Conservation (phyloP, 768 basidiomycete genomes). For the Suillus sp. region DNA sequence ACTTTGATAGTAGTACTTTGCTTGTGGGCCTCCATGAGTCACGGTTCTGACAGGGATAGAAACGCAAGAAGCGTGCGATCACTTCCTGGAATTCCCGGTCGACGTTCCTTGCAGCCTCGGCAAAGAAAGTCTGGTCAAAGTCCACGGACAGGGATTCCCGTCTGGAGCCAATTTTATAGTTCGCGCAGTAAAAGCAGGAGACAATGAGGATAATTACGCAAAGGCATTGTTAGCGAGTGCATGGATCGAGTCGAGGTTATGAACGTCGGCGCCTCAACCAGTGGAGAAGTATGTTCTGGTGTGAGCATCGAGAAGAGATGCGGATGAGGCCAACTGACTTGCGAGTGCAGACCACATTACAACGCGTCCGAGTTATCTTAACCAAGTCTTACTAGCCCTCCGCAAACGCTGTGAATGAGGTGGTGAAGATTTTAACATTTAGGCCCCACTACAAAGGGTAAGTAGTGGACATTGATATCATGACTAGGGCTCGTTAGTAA, state of each 20-base stretch:
- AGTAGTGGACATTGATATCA: too few relatives aligned
- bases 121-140: slow-evolving; percentile 77
- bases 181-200: slow-evolving; percentile 46
- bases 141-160: slow-evolving; percentile 28
- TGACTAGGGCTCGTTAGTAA: too few relatives aligned
- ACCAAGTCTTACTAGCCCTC: too few relatives aligned
- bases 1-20: slow-evolving; percentile 72
- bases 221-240: slow-evolving; percentile 81
- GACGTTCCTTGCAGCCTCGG: slow-evolving; percentile 67
- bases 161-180: slow-evolving; percentile 18
- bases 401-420: too few relatives aligned
- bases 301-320: too few relatives aligned
- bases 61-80: slow-evolving; percentile 62
- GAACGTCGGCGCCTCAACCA: slow-evolving; percentile 74
- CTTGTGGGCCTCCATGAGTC: slow-evolving; percentile 51
- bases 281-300: slow-evolving; percentile 81
- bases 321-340: slow-evolving; percentile 59
- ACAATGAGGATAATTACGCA: slow-evolving; percentile 64
- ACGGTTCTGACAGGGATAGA: slow-evolving; percentile 67
- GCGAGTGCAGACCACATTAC: slow-evolving; percentile 72
- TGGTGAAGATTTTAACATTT: too few relatives aligned
- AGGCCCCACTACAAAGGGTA: too few relatives aligned
- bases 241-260: slow-evolving; percentile 86
- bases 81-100: slow-evolving; percentile 73
- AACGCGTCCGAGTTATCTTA: background rate